A percentile compares a stretch with the other conserved stretches of the same genome.
Evolutionary conservation across 2,329 filamentous ascomycete genomes (phyloP).

Genomic region (Colletotrichum aenigma): DNA sequence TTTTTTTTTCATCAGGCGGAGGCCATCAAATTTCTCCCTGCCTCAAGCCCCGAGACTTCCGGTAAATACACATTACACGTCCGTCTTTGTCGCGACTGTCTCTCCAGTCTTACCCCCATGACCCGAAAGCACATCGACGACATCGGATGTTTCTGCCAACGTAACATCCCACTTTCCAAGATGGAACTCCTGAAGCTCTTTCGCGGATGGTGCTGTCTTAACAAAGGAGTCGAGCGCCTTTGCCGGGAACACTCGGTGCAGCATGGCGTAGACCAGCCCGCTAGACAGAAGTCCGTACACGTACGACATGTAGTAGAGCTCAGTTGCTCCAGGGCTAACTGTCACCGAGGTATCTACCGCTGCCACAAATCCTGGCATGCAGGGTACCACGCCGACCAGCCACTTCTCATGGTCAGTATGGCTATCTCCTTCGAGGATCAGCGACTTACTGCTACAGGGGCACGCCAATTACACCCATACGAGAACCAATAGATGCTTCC

Average conservation of each 20-base stretch:
- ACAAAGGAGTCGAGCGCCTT: slow-evolving; percentile 32
- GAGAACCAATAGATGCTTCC: slow-evolving; percentile 44
- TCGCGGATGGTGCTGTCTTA: slow-evolving; percentile 22
- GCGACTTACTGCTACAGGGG: slow-evolving; percentile 39
- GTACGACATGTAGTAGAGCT: slow-evolving; percentile 43
- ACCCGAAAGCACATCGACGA: not conserved
- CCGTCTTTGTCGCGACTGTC: not conserved
- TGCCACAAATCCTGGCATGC: slow-evolving; percentile 46
- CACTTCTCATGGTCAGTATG: slow-evolving; percentile 32
- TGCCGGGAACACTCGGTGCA: slow-evolving; percentile 35
- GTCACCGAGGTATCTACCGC: slow-evolving; percentile 36
- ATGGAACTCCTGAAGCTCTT: slow-evolving; percentile 31
- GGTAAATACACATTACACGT: not conserved
- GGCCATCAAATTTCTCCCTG: rapidly evolving
- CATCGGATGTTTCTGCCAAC: slow-evolving; percentile 8
- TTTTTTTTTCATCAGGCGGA: too few species aligned
- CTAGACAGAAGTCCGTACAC: slow-evolving; percentile 41
- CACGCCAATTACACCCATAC: slow-evolving; percentile 43
- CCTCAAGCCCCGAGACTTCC: not conserved
- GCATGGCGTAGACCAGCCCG: slow-evolving; percentile 30
- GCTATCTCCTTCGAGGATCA: not conserved
- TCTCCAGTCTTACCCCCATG: not conserved
- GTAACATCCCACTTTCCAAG: slow-evolving; percentile 35
- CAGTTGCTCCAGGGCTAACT: slow-evolving; percentile 38
- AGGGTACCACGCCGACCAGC: slow-evolving; percentile 41